Conservation (phyloP, 257 asterid genomes). For the Solanum etuberosum region DNA sequence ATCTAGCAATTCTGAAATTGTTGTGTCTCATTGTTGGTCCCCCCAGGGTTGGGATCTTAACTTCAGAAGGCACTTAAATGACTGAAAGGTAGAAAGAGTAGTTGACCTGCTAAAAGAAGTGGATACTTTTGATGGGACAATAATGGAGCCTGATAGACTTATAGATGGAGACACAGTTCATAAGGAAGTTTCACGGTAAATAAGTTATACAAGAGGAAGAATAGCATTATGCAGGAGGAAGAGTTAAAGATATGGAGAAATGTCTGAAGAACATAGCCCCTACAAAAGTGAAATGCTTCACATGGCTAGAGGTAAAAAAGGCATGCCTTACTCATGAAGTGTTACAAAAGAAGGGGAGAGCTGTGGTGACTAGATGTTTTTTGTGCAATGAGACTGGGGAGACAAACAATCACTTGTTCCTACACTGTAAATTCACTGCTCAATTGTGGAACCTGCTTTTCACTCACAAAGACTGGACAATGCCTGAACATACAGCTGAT, state of each 20-base stretch:
- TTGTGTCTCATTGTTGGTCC: not conserved
- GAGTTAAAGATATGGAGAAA: not conserved
- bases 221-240: not conserved
- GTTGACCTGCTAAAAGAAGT: not conserved
- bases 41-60: not conserved
- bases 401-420: not conserved
- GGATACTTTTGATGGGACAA: not conserved
- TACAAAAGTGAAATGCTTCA: not conserved
- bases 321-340: not conserved
- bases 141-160: not conserved
- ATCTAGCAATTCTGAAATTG: not conserved
- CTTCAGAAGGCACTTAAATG: not conserved
- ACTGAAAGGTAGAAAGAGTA: not conserved
- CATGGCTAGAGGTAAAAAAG: not conserved
- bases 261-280: not conserved
- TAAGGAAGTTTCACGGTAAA: not conserved
- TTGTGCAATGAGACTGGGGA: not conserved
- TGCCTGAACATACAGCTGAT: not conserved
- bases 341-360: not conserved
- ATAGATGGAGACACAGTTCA: not conserved
- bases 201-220: not conserved
- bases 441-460: not conserved
- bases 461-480: not conserved
- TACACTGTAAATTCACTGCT: not conserved
- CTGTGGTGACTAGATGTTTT: not conserved